Conservation (phyloP, 768 basidiomycete genomes). For the Agaricus subrufescens region DNA sequence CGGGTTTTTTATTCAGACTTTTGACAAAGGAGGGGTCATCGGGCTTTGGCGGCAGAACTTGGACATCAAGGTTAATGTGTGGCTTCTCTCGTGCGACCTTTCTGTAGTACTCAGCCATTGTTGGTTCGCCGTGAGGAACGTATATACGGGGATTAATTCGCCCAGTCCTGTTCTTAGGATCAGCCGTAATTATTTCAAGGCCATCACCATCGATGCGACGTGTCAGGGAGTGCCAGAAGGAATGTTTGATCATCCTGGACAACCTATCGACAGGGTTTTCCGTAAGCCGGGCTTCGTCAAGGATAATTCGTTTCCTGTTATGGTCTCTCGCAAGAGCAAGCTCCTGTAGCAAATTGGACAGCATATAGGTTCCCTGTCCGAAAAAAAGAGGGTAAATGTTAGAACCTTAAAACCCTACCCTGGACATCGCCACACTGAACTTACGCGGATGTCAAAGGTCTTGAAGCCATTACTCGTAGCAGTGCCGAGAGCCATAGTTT, state of each 20-base stretch:
- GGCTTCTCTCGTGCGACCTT: constrained; percentile 88
- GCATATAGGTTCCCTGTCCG: constrained; percentile 93
- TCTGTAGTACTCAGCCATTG: constrained; percentile 94
- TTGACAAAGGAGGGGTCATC: constrained; percentile 89
- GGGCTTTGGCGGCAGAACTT: constrained; percentile 80
- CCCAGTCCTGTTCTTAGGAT: constrained; percentile 95
- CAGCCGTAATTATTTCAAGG: constrained; percentile 94
- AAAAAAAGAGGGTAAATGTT: not conserved
- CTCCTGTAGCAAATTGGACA: constrained; percentile 98
- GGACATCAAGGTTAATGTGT: constrained; percentile 90
- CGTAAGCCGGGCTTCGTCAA: constrained; percentile 96
- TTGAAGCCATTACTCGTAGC: constrained; percentile 98
- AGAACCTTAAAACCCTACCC: not conserved
- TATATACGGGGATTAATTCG: constrained; percentile 91
- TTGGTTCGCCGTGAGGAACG: constrained; percentile 88
- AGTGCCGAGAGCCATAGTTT: constrained; percentile 93
- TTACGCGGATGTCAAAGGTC: constrained; percentile 89
- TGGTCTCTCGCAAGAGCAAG: constrained; percentile 95
- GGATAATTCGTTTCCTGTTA: constrained; percentile 90
- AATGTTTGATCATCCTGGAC: constrained; percentile 95
- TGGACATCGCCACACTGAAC: constrained; percentile 16
- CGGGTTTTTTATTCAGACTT: constrained; percentile 90
- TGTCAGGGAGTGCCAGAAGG: constrained; percentile 98
- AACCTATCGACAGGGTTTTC: constrained; percentile 98
- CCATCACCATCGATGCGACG: constrained; percentile 96